Evolutionary conservation across 164 flowering plant species (phyloP), one percentile per base, ranked within the genome.

Genomic region (Aristolochia contorta): DNA sequence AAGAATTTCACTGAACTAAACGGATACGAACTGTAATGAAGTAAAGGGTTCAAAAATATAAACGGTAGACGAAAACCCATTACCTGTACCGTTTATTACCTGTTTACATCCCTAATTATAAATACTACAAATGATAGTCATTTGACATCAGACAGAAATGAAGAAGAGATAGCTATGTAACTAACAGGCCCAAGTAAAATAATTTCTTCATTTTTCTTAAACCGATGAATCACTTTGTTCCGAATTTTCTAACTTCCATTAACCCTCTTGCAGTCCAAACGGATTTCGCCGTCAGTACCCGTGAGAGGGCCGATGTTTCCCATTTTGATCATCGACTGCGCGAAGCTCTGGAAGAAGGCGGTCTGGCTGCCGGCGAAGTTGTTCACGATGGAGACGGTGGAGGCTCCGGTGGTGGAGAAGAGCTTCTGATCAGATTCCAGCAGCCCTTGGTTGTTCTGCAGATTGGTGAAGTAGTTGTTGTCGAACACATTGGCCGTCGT

Each of bases 291-390:
- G 1, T 32, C 19, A 49, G 20, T 48, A 6, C 70, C 70, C 0
- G 67, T 67, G 49, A 67, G 49, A 1, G 74, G 64, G 53, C 74
- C 54, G 22, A 66, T 58, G 21, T 62, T 70, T 10, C 69, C 74
- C 69, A 66, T 65, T 9, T 58, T 62, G 16, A 66, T 58, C 70
- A 66, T 67, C 5, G 74, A 66, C 46, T 50, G 37, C 2, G 45
- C 64, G 32, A 71, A 71, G 58, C 49, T 66, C 14, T 60, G 18
- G 27, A 67, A 62, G 64, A 66, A 71, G 0, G 64, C 37, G 4
- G 18, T 54, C 41, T 62, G 74, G 56, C 63, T 48, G 23, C 45
- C 32, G 56, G 30, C 49, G 46, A 62, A 62, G 47, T 41, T 27
- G 54, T 58, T 66, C 14, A 71, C 70, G 2, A 71, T 62, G 32